A percentile compares a stretch with the other conserved stretches of the same genome.
Conservation (phyloP, 2,329 filamentous ascomycete species). For the Apiospora koreana region DNA sequence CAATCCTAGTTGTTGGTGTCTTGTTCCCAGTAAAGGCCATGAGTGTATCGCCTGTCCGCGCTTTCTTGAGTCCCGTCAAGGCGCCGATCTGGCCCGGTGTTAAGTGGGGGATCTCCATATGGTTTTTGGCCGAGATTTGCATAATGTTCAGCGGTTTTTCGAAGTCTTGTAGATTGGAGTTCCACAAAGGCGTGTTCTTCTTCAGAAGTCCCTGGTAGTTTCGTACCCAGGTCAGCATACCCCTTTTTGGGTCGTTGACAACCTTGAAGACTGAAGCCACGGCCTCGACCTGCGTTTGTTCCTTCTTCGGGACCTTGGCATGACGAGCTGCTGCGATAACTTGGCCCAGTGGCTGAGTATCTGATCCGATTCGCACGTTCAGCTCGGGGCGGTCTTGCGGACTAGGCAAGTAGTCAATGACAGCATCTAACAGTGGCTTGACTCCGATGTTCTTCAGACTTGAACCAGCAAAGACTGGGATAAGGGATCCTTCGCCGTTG, state of each 20-base stretch:
- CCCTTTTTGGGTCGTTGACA: constrained; percentile 81
- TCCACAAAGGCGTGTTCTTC: constrained; percentile 77
- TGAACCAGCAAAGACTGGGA: constrained; percentile 87
- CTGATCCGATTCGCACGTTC: constrained; percentile 67
- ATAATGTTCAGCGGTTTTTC: constrained; percentile 81
- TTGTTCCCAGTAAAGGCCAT: constrained; percentile 67
- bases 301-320: constrained; percentile 34
- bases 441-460: constrained; percentile 95
- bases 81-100: constrained; percentile 90
- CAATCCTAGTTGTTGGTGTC: constrained; percentile 67
- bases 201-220: constrained; percentile 85
- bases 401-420: constrained; percentile 83
- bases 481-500: constrained; percentile 67
- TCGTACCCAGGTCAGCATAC: constrained; percentile 86
- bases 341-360: constrained; percentile 45
- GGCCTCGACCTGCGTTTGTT: constrained; percentile 39
- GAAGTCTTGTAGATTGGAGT: constrained; percentile 77
- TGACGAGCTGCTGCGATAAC: constrained; percentile 36
- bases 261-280: constrained; percentile 88
- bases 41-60: constrained; percentile 92
- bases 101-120: constrained; percentile 80
- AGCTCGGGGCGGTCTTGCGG: constrained; percentile 79
- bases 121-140: constrained; percentile 87
- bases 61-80: constrained; percentile 83
- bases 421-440: constrained; percentile 84